A percentile compares a stretch with the other conserved stretches of the same genome.
Conservation (phyloP, 495 filamentous ascomycete genomes). For the Hyaloscypha variabilis region DNA sequence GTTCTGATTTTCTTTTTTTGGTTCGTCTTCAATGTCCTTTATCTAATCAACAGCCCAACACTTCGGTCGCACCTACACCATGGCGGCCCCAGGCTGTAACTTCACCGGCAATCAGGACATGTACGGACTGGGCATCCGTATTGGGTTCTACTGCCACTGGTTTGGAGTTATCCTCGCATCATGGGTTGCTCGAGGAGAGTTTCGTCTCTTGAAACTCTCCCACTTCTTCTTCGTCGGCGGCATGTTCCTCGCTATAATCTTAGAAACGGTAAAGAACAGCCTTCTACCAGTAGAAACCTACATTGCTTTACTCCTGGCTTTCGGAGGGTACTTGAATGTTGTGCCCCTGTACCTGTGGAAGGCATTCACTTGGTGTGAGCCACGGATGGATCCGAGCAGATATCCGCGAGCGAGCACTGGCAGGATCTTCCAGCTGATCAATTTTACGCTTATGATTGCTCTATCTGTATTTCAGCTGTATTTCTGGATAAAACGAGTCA, state of each 20-base stretch:
- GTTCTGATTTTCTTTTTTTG: not conserved
- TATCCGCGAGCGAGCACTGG: slow-evolving; percentile 11
- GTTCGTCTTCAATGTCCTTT: not conserved
- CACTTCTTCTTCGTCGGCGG: slow-evolving; percentile 14
- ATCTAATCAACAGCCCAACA: not conserved
- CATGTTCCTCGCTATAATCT: slow-evolving; percentile 16
- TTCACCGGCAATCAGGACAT: slow-evolving; percentile 39
- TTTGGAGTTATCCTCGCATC: slow-evolving; percentile 25
- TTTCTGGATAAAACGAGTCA: slow-evolving; percentile 37
- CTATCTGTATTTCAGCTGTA: slow-evolving; percentile 39
- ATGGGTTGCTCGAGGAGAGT: slow-evolving; percentile 14
- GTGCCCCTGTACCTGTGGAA: slow-evolving; percentile 39
- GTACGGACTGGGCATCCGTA: slow-evolving; percentile 42
- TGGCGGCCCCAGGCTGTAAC: slow-evolving; percentile 14
- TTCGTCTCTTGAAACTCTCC: slow-evolving; percentile 4
- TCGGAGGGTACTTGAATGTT: slow-evolving; percentile 39
- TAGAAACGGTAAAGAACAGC: slow-evolving; percentile 4
- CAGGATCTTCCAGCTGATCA: slow-evolving; percentile 18
- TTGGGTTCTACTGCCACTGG: slow-evolving; percentile 43
- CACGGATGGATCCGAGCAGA: slow-evolving; percentile 31
- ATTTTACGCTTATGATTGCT: slow-evolving; percentile 32
- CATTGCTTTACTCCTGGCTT: slow-evolving; percentile 40
- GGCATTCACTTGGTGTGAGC: slow-evolving; percentile 33
- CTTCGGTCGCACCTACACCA: not conserved
- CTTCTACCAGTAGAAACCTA: slow-evolving; percentile 33